Evolutionary conservation across 192 early-diverging fungal species (phyloP), one percentile per base, ranked within the genome.

Genomic region (Chytriomyces hyalinus): DNA sequence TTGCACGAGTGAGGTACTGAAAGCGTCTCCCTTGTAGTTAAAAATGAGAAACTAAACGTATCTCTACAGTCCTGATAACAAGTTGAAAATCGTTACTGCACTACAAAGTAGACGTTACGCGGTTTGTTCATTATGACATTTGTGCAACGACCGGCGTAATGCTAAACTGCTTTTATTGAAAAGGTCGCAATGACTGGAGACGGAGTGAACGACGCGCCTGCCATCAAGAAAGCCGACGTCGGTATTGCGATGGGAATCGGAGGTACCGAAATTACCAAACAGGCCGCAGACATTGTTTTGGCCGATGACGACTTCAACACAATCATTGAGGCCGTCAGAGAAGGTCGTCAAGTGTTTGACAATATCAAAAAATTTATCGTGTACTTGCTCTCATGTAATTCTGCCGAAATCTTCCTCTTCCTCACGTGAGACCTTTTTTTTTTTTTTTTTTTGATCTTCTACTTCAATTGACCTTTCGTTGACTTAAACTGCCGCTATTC

Each of bases 291-390:
- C 77, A 95, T 99, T 78, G 92, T 99, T 59, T 82, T 99, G 4
- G 89, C 93, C 22, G 92, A 99, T 82, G 96, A 98, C 87, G 92
- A 99, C 85, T 99, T 98, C 78, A 88, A 94, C 49, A 97, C 94
- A 9, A 99, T 99, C 78, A 94, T 98, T 6, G 87, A 87, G n/a
- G 96, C 96, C 10, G 92, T 99, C 11, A 88, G 92, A 74, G 96
- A 98, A 82, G 97, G 97, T 47, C 88, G 97, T 20, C 92, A 91
- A 53, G 95, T 99, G 13, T 99, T 96, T 86, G 95, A 96, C 87
- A 99, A 99, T 85, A 99, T 99, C 82, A 85, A 93, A 49, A 98
- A 98, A 87, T 99, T 99, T 70, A 93, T 99, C 73, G 91, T 99
- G 13, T 97, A 98, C 80, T 87, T 98, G 70, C 77, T 97, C 49